Percentiles rank a stretch among this genome's conserved stretches.
Evolutionary conservation across 371 early-diverging fungal species (phyloP).

Genomic region (Synchytrium microbalum): DNA sequence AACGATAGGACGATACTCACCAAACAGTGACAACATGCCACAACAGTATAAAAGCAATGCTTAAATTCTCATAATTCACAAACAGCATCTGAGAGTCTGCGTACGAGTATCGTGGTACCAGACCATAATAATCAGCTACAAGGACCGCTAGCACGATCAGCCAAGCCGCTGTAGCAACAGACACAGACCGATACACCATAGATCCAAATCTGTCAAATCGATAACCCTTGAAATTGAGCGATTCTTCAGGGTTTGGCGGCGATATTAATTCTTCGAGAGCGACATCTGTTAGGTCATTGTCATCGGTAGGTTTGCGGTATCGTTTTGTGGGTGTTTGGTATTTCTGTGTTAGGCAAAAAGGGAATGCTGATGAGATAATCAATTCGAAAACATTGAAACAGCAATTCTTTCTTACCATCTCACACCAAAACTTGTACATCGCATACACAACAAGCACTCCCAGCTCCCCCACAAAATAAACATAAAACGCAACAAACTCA

Average conservation of each 20-base stretch:
- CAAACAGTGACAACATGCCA: constrained; percentile 40
- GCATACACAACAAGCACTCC: constrained; percentile 16
- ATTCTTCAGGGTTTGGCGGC: constrained; percentile 30
- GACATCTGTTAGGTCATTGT: constrained; percentile 13
- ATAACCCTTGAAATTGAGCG: constrained; percentile 56
- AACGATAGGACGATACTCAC: background rate
- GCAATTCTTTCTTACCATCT: background rate
- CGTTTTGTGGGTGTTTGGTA: background rate
- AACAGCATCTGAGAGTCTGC: constrained; percentile 35
- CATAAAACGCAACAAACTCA: constrained; percentile 27
- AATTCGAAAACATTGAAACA: background rate
- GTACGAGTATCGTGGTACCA: constrained; percentile 29
- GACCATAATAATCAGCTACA: constrained; percentile 62
- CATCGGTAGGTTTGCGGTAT: constrained; percentile 16
- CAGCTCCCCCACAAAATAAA: constrained; percentile 17
- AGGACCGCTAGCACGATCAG: constrained; percentile 57
- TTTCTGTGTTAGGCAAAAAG: background rate
- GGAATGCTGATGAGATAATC: background rate
- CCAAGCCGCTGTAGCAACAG: constrained; percentile 50
- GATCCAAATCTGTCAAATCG: constrained; percentile 46
- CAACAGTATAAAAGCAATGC: constrained; percentile 54
- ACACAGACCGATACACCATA: constrained; percentile 42
- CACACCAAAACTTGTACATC: constrained; percentile 14
- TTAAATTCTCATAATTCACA: constrained; percentile 46
- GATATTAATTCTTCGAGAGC: constrained; percentile 16